These are phyloP conservation scores for Nannochloropsis granulata DNA, from an alignment of 108 stramenopile genomes.

Conservation along the genomic window DNA sequence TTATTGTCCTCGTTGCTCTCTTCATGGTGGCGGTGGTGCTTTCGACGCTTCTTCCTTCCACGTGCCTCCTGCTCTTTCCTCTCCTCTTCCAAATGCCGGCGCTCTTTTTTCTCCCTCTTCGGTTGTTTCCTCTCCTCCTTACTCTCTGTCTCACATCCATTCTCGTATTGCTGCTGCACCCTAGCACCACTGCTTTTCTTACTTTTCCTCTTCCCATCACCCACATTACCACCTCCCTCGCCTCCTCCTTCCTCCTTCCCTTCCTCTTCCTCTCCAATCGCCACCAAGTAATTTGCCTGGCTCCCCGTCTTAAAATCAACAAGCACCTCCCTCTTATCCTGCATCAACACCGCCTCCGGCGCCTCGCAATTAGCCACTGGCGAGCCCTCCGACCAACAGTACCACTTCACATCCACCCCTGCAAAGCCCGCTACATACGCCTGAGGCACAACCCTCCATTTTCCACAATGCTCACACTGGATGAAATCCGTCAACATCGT, in stretches of 20 bases:
- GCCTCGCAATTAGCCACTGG: not conserved
- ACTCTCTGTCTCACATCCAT: not conserved
- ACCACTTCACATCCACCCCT: not conserved
- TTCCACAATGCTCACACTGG: not conserved
- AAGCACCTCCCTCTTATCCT: not conserved
- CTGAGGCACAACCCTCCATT: not conserved
- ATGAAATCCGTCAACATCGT: not conserved
- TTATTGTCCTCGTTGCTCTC: not conserved
- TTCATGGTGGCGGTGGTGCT: not conserved
- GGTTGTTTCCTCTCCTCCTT: not conserved
- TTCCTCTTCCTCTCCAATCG: not conserved
- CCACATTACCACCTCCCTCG: not conserved
- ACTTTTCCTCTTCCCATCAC: not conserved
- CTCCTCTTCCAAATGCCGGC: not conserved
- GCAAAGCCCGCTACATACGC: not conserved
- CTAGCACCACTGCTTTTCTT: not conserved
- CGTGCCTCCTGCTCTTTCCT: not conserved
- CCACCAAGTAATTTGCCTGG: not conserved
- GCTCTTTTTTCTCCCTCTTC: not conserved
- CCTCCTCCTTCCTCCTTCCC: not conserved
- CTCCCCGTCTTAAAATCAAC: not conserved
- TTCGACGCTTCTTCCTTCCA: not conserved
- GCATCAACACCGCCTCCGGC: not conserved
- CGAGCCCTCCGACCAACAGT: not conserved
- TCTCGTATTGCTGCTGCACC: not conserved